Percentiles rank a stretch among this genome's conserved stretches.
Conservation (phyloP, 257 asterid genomes). For the Petrea volubilis region DNA sequence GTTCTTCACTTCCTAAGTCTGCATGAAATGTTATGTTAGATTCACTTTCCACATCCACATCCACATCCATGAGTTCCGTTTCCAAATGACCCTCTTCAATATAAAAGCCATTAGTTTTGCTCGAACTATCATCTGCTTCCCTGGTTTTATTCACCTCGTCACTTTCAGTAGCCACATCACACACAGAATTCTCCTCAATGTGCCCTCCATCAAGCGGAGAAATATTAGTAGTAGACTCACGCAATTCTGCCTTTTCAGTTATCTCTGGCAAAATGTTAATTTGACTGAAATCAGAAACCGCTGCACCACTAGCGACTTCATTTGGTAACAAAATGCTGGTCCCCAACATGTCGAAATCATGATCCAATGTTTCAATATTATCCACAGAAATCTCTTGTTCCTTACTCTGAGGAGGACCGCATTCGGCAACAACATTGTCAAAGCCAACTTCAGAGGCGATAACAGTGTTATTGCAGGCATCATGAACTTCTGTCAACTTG, state of each 20-base stretch:
- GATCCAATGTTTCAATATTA: constrained; percentile 22
- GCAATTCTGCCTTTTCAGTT: constrained; percentile 17
- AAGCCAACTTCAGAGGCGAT: constrained; percentile 23
- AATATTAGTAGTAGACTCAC: constrained; percentile 7
- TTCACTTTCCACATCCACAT: constrained; percentile 39
- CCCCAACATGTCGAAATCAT: constrained; percentile 20
- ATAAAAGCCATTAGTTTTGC: constrained; percentile 29
- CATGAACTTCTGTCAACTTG: constrained; percentile 24
- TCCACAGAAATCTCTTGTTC: constrained; percentile 27
- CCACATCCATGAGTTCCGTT: constrained; percentile 29
- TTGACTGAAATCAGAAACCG: constrained; percentile 23
- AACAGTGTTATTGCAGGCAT: constrained; percentile 17
- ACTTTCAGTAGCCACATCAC: constrained; percentile 14
- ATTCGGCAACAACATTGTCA: constrained; percentile 23
- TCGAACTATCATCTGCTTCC: constrained; percentile 33
- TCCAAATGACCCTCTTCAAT: constrained; percentile 41
- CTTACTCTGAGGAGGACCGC: constrained; percentile 18
- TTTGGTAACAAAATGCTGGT: constrained; percentile 2
- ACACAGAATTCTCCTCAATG: constrained; percentile 5
- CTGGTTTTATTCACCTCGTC: constrained; percentile 13
- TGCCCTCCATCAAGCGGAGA: constrained; percentile 26
- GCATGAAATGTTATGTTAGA: constrained; percentile 30
- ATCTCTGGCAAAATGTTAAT: constrained; percentile 24
- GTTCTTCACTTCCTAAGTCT: constrained; percentile 32
- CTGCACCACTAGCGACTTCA: constrained; percentile 19